These are phyloP conservation scores for Cercospora sp. DNA, from an alignment of 2,329 filamentous ascomycete species.

Conservation along the genomic window DNA sequence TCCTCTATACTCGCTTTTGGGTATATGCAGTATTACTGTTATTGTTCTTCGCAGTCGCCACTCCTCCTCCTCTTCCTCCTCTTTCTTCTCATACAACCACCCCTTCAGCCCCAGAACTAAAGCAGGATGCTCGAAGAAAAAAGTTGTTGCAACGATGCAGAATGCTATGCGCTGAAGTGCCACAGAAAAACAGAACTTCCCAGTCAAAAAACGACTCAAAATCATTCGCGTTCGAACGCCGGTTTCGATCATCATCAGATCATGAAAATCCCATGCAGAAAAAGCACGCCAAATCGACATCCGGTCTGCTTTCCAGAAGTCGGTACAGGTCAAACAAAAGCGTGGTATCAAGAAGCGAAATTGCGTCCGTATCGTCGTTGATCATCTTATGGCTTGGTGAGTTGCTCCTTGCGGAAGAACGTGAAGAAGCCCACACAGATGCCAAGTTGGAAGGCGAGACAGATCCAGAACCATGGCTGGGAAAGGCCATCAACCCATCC, in stretches of 20 bases:
- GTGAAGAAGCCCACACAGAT: slow-evolving; percentile 60
- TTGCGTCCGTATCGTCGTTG: slow-evolving; percentile 11
- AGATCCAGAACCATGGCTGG: slow-evolving; percentile 62
- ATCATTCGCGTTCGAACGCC: slow-evolving; percentile 18
- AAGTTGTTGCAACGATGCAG: background rate
- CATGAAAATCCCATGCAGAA: slow-evolving; percentile 13
- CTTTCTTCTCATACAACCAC: background rate
- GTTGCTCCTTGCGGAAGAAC: slow-evolving; percentile 60
- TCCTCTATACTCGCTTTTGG: slow-evolving; percentile 15
- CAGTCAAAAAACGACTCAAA: background rate
- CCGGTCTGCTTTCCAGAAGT: slow-evolving; percentile 13
- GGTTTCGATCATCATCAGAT: slow-evolving; percentile 25
- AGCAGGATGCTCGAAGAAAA: background rate
- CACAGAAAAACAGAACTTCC: slow-evolving; percentile 2
- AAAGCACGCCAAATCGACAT: background rate
- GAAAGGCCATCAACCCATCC: slow-evolving; percentile 49
- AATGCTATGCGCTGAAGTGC: slow-evolving; percentile 17
- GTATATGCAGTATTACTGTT: slow-evolving; percentile 13
- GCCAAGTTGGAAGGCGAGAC: slow-evolving; percentile 56
- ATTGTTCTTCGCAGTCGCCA: background rate
- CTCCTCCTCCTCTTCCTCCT: background rate
- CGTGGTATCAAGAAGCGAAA: slow-evolving; percentile 17
- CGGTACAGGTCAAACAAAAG: slow-evolving; percentile 20
- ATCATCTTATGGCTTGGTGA: slow-evolving; percentile 50
- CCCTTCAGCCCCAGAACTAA: background rate